Evolutionary conservation across 345 rosid genomes (phyloP).

Genomic region (Arabidopsis thaliana): TAIR10.1 NC_003076.8:14597001-14597500

Average conservation of each 20-base stretch:
- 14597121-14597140: constrained; percentile 49
- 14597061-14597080: constrained; percentile 66
- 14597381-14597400: constrained; percentile 77
- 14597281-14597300: constrained; percentile 94
- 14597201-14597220: constrained; percentile 4
- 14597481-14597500: background rate
- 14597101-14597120: constrained; percentile 63
- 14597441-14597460: constrained; percentile 46
- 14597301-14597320: constrained; percentile 81
- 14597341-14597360: constrained; percentile 96
- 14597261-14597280: constrained; percentile 87
- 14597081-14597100: constrained; percentile 67
- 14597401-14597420: constrained; percentile 73
- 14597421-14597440: constrained; percentile 90
- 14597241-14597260: constrained; percentile 87
- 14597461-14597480: background rate
- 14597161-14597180: background rate
- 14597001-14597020: constrained; percentile 83
- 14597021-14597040: constrained; percentile 88
- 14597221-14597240: constrained; percentile 60
- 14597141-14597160: background rate
- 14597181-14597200: constrained; percentile 4
- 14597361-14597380: constrained; percentile 81
- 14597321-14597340: constrained; percentile 91
- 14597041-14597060: constrained; percentile 85